A percentile compares a stretch with the other conserved stretches of the same genome.
Evolutionary conservation across 192 early-diverging fungal genomes (phyloP).

Genomic region (Coemansia sp.): DNA sequence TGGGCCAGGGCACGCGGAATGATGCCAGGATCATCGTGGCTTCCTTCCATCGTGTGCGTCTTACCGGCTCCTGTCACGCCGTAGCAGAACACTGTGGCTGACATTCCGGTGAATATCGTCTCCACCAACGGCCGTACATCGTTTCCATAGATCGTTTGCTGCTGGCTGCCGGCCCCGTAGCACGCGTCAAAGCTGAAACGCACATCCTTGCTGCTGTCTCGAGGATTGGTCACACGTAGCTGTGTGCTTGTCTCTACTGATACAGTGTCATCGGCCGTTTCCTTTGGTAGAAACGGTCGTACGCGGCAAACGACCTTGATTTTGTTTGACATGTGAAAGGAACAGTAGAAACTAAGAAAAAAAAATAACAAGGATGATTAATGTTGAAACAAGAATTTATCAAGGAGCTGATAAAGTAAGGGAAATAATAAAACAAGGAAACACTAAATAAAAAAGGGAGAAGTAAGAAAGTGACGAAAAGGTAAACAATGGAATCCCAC

Average conservation of each 20-base stretch:
- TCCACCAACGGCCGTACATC: conserved; percentile 62
- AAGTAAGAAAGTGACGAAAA: conserved; percentile 6
- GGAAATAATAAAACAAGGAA: neutral
- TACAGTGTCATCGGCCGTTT: conserved; percentile 55
- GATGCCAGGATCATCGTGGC: conserved; percentile 57
- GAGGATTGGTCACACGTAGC: conserved; percentile 58
- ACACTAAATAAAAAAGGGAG: conserved; percentile 12
- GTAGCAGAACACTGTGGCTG: conserved; percentile 70
- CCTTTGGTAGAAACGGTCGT: conserved; percentile 60
- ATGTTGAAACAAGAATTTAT: conserved; percentile 9
- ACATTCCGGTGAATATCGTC: conserved; percentile 57
- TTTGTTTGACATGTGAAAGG: conserved; percentile 43
- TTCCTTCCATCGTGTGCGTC: conserved; percentile 66
- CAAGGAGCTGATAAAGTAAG: conserved; percentile 8
- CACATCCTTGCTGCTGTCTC: conserved; percentile 54
- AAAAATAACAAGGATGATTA: neutral
- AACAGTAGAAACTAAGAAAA: neutral
- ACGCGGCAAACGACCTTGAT: conserved; percentile 63
- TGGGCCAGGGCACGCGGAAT: conserved; percentile 60
- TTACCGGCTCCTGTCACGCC: conserved; percentile 70
- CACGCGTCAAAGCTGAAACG: conserved; percentile 58
- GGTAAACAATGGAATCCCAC: conserved; percentile 20
- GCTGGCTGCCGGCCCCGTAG: conserved; percentile 48
- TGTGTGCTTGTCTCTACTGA: conserved; percentile 38
- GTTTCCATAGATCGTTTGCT: conserved; percentile 54